A percentile compares a stretch with the other conserved stretches of the same genome.
Conservation (phyloP, 108 stramenopile genomes). For the Mediolabrus comicus region DNA sequence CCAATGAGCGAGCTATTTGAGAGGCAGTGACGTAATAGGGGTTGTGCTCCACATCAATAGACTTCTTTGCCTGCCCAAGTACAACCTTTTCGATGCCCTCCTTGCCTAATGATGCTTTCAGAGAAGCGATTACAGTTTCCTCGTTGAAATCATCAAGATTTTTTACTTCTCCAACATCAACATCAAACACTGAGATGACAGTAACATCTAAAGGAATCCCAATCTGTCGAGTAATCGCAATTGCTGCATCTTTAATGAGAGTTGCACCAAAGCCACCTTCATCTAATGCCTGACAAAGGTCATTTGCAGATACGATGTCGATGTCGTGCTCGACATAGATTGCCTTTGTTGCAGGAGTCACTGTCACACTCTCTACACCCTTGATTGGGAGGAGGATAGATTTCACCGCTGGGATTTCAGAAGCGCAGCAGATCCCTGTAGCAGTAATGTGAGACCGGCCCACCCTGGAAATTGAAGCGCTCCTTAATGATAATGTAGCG, state of each 20-base stretch:
- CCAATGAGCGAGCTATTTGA: constrained; percentile 32
- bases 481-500: not conserved
- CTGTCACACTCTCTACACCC: constrained; percentile 49
- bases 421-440: constrained; percentile 56
- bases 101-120: not conserved
- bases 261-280: constrained; percentile 41
- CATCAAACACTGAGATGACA: constrained; percentile 27
- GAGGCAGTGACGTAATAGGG: constrained; percentile 16
- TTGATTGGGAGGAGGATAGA: constrained; percentile 28
- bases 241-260: constrained; percentile 47
- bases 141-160: constrained; percentile 16
- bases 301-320: constrained; percentile 36
- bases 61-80: constrained; percentile 20
- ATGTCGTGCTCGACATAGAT: constrained; percentile 65
- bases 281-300: constrained; percentile 50
- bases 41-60: constrained; percentile 48
- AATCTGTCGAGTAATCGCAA: constrained; percentile 11
- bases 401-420: constrained; percentile 53
- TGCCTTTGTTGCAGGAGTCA: constrained; percentile 53
- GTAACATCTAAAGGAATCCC: constrained; percentile 30
- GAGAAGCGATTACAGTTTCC: constrained; percentile 5
- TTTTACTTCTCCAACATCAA: constrained; percentile 22
- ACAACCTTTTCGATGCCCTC: constrained; percentile 2
- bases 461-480: not conserved
- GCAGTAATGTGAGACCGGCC: constrained; percentile 51